Evolutionary conservation across 495 filamentous ascomycete species (phyloP), one percentile per base, ranked within the genome.

Genomic region (Xylaria telfairii): DNA sequence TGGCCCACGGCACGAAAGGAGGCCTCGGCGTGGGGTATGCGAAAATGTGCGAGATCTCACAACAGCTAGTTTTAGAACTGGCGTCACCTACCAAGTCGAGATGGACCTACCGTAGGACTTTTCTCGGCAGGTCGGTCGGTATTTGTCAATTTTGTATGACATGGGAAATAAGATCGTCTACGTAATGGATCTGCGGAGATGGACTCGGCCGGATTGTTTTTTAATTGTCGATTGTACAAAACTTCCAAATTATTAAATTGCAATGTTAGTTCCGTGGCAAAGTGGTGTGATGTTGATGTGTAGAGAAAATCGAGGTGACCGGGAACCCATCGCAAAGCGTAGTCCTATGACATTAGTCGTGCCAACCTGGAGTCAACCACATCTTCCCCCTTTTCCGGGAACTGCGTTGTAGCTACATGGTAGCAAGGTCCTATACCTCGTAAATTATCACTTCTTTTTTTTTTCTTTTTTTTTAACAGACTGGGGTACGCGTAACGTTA

Each of bases 41-140:
- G 6, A 24, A 30, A 30, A 64, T 6, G n/a, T 41, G 44, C n/a
- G 32, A 56, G n/a, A 42, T 56, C 21, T 39, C 64, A 24, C 47
- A 67, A 42, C 49, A 54, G 21, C 49, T 26, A 4, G 4, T 32
- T 34, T 32, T n/a, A 26, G 21, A 30, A 44, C 34, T 42, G 34
- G 47, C 64, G 64, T 67, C 49, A 54, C 49, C 64, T 56, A 42
- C 64, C 64, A 8, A 67, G 64, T 54, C 34, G 47, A 56, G 64
- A 66, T 42, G 28, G 21, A 12, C 21, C 21, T 56, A 21, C 39
- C 19, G 37, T 44, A 28, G 64, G 32, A 39, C 56, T 2, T 56
- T 56, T 24, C 42, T 67, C 47, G 64, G 47, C 32, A 8, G 10
- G 0, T 32, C 24, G 44, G 28, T 67, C 24, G 44, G 28, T 67